These are phyloP conservation scores for Tulasnella sp. DNA, from an alignment of 768 basidiomycete species.

Conservation along the genomic window DNA sequence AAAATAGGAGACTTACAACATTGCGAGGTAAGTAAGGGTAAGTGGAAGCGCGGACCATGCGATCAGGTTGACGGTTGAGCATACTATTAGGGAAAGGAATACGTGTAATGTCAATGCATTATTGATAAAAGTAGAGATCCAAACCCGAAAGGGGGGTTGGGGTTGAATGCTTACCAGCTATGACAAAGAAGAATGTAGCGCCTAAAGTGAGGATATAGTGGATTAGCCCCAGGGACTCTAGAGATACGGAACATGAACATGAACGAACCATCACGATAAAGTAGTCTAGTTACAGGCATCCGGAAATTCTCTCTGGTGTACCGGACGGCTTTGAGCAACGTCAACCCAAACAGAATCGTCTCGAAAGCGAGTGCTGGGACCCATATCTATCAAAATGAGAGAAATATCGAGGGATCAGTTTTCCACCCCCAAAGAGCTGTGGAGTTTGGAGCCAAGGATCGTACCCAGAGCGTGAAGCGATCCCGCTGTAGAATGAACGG, in stretches of 20 bases:
- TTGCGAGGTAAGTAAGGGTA: not conserved
- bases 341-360: conserved; percentile 2
- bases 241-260: too few relatives aligned
- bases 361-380: conserved; percentile 10
- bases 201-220: too few relatives aligned
- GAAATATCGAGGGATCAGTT: too few relatives aligned
- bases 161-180: too few relatives aligned
- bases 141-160: too few relatives aligned
- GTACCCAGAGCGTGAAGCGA: not conserved
- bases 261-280: conserved; percentile 14
- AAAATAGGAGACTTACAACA: not conserved
- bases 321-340: not conserved
- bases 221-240: too few relatives aligned
- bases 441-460: too few relatives aligned
- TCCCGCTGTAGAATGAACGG: too few relatives aligned
- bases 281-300: conserved; percentile 4
- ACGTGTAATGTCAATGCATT: too few relatives aligned
- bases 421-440: too few relatives aligned
- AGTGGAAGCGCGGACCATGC: not conserved
- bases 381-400: conserved; percentile 4
- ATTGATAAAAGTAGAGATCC: too few relatives aligned
- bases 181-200: too few relatives aligned
- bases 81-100: not conserved
- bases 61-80: not conserved
- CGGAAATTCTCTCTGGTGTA: not conserved